phyloP scores from a whole-genome alignment of 208 protist species.

The Acanthamoeba divionensis region DNA sequence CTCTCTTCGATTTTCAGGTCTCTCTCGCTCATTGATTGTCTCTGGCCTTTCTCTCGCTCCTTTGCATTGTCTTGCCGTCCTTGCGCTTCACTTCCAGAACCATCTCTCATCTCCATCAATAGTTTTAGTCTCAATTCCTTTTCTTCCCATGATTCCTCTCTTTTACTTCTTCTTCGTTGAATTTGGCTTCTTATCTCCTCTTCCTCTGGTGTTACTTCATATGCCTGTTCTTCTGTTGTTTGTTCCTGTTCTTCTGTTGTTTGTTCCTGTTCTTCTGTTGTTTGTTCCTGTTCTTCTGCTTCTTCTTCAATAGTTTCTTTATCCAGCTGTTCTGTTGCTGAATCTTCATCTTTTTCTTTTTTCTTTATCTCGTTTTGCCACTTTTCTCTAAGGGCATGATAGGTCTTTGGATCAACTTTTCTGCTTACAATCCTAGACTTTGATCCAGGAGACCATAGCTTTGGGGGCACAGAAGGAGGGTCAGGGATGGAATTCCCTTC shows the following conservation, averaged over 20 bases:
- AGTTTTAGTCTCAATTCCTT: too few species aligned
- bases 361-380: background rate
- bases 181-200: background rate
- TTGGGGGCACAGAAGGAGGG: slow-evolving; percentile 8
- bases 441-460: background rate
- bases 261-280: too few species aligned
- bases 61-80: background rate
- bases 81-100: too few species aligned
- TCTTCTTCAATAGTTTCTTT: background rate
- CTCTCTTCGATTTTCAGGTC: background rate
- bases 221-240: background rate
- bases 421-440: slow-evolving; percentile 5
- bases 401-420: slow-evolving; percentile 4
- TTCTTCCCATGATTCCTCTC: too few species aligned
- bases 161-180: background rate
- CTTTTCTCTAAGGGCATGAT: background rate
- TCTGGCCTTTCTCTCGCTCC: background rate
- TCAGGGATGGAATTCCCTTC: background rate
- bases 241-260: too few species aligned
- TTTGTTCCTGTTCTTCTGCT: too few species aligned
- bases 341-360: background rate
- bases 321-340: background rate
- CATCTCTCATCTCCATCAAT: too few species aligned
- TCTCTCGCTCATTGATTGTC: background rate
- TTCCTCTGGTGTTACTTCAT: background rate